Base-by-base conservation (phyloP, 306 rosid genomes). In the Prinsepia uniflora region DNA sequence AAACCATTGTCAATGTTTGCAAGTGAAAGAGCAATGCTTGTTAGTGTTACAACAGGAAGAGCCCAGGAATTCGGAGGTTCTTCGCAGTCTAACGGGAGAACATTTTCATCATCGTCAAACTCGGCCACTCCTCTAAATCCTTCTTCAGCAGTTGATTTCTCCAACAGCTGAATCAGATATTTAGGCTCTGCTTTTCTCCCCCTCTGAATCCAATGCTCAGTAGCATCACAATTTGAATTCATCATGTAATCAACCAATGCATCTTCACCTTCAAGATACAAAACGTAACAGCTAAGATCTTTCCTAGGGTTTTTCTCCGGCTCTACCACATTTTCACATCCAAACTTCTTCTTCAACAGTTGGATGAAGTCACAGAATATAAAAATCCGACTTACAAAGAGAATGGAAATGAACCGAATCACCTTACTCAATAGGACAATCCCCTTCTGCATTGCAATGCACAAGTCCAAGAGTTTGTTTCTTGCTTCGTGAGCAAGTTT, bases 251-350 rank as follows among this genome's bases (percentile, higher is more conserved):
- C 81, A 74, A 85, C 96, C 15, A 93, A 80, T 10, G 75, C 88
- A 58, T 90, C 90, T 77, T 93, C 98, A 10, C 97, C 98, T 83
- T 88, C 90, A 19, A 93, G 98, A 79, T 86, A 84, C 57, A 93
- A 69, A 78, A 93, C 89, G 70, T 82, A 93, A 56, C 82, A 65
- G 13, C 92, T 77, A 0, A 93, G 80, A 65, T 90, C 96, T 15
- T 66, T 30, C 69, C 65, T 85, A 4, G 58, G 58, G 42, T 40
- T 70, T 18, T 57, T 39, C 43, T 15, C 50, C 34, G 80, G 70
- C 8, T 58, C 86, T 18, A 84, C 7, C 40, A 78, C 80, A 0
- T 83, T 63, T 45, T 76, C 24, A 17, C 71, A 52, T 10, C 55
- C 71, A 15, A 72, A 57, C 60, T 65, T 78, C 69, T 70, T 44